These are phyloP conservation scores for Aspergillus taichungensis DNA, from an alignment of 495 filamentous ascomycete species.

Conservation along the genomic window DNA sequence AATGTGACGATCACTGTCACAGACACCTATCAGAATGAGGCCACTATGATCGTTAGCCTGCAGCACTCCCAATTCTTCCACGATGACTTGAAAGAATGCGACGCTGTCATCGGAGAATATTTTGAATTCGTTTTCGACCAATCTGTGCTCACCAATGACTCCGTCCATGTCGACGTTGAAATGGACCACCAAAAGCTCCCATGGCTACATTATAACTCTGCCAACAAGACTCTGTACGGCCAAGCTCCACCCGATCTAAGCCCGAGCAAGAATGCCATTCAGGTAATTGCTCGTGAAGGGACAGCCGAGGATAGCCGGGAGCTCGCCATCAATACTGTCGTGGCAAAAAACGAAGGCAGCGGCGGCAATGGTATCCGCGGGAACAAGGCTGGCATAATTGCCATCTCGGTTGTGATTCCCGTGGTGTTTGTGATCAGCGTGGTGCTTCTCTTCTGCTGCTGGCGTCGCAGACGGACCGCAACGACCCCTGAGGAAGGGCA, in stretches of 20 bases:
- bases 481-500: conserved; percentile 19
- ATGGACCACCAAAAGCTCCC: conserved; percentile 37
- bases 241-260: conserved; percentile 45
- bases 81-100: conserved; percentile 32
- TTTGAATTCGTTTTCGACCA: conserved; percentile 57
- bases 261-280: conserved; percentile 35
- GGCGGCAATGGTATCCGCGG: neutral
- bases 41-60: conserved; percentile 56
- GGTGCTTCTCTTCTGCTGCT: conserved; percentile 34
- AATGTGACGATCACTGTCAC: conserved; percentile 58
- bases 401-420: conserved; percentile 35
- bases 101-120: conserved; percentile 51
- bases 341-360: conserved; percentile 12
- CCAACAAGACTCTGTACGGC: conserved; percentile 50
- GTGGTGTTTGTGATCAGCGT: conserved; percentile 24
- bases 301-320: conserved; percentile 34
- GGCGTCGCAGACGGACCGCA: conserved; percentile 26
- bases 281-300: conserved; percentile 42
- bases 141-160: conserved; percentile 41
- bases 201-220: conserved; percentile 61
- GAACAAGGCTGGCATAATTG: conserved; percentile 37
- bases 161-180: conserved; percentile 47
- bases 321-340: conserved; percentile 42
- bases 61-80: conserved; percentile 42
- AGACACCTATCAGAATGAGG: conserved; percentile 55